Percentiles rank a stretch among this genome's conserved stretches.
Conservation (phyloP, 2,329 filamentous ascomycete species). For the Metarhizium album region DNA sequence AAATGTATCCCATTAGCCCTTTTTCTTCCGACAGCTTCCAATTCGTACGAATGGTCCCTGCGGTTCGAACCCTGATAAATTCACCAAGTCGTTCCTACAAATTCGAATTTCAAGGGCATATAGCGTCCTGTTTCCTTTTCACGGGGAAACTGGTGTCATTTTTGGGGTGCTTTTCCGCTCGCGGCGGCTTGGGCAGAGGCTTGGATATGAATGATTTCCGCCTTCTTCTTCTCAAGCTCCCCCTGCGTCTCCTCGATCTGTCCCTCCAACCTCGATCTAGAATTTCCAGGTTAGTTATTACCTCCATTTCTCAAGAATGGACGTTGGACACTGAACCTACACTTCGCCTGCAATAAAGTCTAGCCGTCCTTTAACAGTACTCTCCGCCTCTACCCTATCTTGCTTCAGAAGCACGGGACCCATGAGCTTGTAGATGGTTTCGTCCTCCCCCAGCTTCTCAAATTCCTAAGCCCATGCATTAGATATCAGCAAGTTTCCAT, state of each 20-base stretch:
- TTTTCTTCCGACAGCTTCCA: too few relatives aligned
- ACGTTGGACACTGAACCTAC: constrained; percentile 37
- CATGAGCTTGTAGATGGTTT: constrained; percentile 91
- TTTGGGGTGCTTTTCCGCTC: constrained; percentile 20
- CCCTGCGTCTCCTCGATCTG: constrained; percentile 45
- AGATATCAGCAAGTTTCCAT: not conserved
- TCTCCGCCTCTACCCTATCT: constrained; percentile 79
- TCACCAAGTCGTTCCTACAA: not conserved
- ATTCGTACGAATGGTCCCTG: not conserved
- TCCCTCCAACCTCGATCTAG: constrained; percentile 31
- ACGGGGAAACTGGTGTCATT: constrained; percentile 8
- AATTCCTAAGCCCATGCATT: constrained; percentile 58
- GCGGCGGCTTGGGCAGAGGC: constrained; percentile 34
- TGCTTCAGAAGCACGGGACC: constrained; percentile 92
- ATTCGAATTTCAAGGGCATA: not conserved
- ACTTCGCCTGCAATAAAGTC: constrained; percentile 94
- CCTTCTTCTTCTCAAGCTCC: constrained; percentile 48
- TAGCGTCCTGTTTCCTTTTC: not conserved
- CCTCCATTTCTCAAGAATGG: not conserved
- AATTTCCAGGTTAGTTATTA: constrained; percentile 9
- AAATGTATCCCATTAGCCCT: too few relatives aligned
- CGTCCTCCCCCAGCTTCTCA: constrained; percentile 61
- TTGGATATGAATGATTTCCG: constrained; percentile 48
- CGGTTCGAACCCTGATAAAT: not conserved
- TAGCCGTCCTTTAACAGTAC: constrained; percentile 80